phyloP scores from a whole-genome alignment of 192 early-diverging fungal species.

The Phycomyces blakesleeanus region DNA sequence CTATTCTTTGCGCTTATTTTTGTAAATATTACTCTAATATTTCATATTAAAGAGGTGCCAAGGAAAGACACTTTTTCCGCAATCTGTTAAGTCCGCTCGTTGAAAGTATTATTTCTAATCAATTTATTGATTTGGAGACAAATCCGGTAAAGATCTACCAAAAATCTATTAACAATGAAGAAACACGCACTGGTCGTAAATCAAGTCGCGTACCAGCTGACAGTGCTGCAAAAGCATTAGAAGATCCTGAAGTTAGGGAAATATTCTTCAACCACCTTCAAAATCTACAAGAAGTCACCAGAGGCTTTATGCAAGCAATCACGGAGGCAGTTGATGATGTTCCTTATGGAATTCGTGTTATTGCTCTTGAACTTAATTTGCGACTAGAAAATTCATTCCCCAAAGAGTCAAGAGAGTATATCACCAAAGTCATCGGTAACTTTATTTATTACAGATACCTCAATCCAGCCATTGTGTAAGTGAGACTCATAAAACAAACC shows the following conservation, averaged over 20 bases:
- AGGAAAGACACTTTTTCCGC: conserved; percentile 88
- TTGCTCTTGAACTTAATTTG: conserved; percentile 85
- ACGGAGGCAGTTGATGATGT: conserved; percentile 72
- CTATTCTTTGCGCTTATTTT: neutral
- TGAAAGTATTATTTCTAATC: conserved; percentile 71
- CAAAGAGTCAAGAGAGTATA: conserved; percentile 71
- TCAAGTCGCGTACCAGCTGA: conserved; percentile 74
- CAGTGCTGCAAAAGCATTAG: conserved; percentile 74
- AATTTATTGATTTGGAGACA: conserved; percentile 84
- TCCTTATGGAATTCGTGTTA: conserved; percentile 96
- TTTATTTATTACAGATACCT: conserved; percentile 98
- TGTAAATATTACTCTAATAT: neutral
- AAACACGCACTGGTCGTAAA: conserved; percentile 82
- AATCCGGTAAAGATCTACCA: conserved; percentile 90
- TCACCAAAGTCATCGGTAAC: conserved; percentile 88
- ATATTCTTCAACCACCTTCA: conserved; percentile 68
- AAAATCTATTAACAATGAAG: conserved; percentile 84
- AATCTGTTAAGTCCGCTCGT: conserved; percentile 82
- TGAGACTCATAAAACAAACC: neutral
- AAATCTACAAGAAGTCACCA: conserved; percentile 76
- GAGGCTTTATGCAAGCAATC: conserved; percentile 82
- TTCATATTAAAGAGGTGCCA: conserved; percentile 64
- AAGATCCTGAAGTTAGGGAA: conserved; percentile 77
- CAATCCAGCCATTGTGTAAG: conserved; percentile 86
- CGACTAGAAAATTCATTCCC: conserved; percentile 80